Percentiles rank a stretch among this genome's conserved stretches.
Conservation (phyloP, 345 rosid species). For the Eucalyptus globulus region DNA sequence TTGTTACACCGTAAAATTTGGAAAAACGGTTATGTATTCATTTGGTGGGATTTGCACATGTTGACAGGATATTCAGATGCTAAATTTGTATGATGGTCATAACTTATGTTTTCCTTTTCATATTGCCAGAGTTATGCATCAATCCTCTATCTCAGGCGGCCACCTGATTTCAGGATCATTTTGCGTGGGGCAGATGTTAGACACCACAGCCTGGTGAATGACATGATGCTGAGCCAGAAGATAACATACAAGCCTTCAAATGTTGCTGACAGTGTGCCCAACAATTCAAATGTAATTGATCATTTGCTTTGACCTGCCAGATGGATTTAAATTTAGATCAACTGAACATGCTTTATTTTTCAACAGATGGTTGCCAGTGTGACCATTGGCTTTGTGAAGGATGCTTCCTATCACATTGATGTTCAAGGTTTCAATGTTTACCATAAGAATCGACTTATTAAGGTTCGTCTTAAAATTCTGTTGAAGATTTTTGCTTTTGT, state of each 20-base stretch:
- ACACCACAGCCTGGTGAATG: slow-evolving; percentile 47
- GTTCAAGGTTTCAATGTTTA: slow-evolving; percentile 81
- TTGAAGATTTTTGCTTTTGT: neutral
- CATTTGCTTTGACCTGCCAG: neutral
- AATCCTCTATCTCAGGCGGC: slow-evolving; percentile 66
- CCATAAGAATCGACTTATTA: slow-evolving; percentile 73
- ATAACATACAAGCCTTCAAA: slow-evolving; percentile 34
- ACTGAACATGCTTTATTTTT: neutral
- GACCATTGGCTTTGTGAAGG: slow-evolving; percentile 75
- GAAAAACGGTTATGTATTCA: neutral
- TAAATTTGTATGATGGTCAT: neutral
- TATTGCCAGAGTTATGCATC: slow-evolving; percentile 55
- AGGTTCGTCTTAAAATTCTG: slow-evolving; percentile 17
- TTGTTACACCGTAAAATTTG: neutral
- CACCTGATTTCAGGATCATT: slow-evolving; percentile 38
- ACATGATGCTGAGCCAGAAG: slow-evolving; percentile 38
- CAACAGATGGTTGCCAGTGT: slow-evolving; percentile 39
- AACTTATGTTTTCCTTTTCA: neutral
- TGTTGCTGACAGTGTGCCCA: slow-evolving; percentile 3
- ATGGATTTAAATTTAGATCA: neutral
- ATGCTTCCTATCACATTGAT: slow-evolving; percentile 57
- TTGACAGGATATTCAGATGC: neutral
- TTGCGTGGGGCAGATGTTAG: slow-evolving; percentile 43
- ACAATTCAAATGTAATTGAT: slow-evolving; percentile 18
- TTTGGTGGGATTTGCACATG: neutral